Evolutionary conservation across 768 basidiomycete genomes (phyloP).

Genomic region (Psilocybe sp.): DNA sequence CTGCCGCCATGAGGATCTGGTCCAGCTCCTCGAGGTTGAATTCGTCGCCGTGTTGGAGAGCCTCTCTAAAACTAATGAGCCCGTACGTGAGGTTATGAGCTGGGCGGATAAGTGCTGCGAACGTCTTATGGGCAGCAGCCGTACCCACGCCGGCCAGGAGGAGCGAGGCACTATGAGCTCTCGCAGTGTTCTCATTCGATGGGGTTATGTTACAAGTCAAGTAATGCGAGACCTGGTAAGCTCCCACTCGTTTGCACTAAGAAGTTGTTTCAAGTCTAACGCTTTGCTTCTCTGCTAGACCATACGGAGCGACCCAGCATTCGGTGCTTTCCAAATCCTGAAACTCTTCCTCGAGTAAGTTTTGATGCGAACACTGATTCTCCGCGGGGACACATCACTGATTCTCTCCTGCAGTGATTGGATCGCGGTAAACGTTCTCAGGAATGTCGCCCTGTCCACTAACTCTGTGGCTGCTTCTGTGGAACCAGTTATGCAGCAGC

Average conservation of each 20-base stretch:
- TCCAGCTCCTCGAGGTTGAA: slow-evolving; percentile 82
- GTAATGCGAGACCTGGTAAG: slow-evolving; percentile 88
- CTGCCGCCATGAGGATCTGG: slow-evolving; percentile 86
- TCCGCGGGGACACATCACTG: slow-evolving; percentile 8
- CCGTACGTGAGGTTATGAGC: slow-evolving; percentile 82
- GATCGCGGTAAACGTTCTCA: slow-evolving; percentile 87
- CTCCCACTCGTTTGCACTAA: slow-evolving; percentile 10
- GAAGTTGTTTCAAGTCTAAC: slow-evolving; percentile 5
- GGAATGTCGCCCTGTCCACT: slow-evolving; percentile 84
- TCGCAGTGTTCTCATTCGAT: slow-evolving; percentile 82
- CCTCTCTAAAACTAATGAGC: slow-evolving; percentile 68
- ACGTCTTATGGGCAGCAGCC: slow-evolving; percentile 69
- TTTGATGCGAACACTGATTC: slow-evolving; percentile 10
- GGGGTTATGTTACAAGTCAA: slow-evolving; percentile 92
- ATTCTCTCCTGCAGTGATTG: slow-evolving; percentile 58
- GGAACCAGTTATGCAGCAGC: slow-evolving; percentile 88
- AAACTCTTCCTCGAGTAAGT: slow-evolving; percentile 89
- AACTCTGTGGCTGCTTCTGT: slow-evolving; percentile 91
- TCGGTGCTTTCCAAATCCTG: slow-evolving; percentile 89
- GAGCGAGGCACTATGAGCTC: slow-evolving; percentile 83
- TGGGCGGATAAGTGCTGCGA: slow-evolving; percentile 93
- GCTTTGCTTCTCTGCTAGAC: slow-evolving; percentile 45
- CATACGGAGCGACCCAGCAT: slow-evolving; percentile 88
- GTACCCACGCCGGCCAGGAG: slow-evolving; percentile 54
- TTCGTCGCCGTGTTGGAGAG: slow-evolving; percentile 76